Evolutionary conservation across 305 asterid species (phyloP).

Genomic region (Fraxinus dipetala): DNA sequence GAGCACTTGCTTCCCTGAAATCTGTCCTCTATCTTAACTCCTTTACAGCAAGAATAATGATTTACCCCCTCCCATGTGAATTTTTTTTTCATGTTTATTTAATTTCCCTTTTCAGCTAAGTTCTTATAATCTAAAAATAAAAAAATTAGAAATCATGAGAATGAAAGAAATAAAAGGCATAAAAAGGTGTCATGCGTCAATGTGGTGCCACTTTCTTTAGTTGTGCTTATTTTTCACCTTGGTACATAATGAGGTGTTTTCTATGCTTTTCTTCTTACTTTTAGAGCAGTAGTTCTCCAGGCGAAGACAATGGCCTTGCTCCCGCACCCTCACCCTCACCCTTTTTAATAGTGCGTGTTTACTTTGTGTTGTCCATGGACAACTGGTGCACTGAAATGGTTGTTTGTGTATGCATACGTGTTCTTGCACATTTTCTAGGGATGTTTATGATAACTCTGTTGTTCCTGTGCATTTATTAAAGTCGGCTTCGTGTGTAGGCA

Average conservation of each 20-base stretch:
- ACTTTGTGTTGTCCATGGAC: not conserved
- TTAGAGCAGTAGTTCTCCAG: not conserved
- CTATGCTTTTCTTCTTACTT: not conserved
- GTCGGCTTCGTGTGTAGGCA: not conserved
- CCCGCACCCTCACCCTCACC: not conserved
- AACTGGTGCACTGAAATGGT: not conserved
- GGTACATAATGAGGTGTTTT: not conserved
- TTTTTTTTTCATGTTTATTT: not conserved
- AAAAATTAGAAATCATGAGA: not conserved
- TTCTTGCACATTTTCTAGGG: not conserved
- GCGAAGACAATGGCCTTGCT: not conserved
- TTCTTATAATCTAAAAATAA: not conserved
- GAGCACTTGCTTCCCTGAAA: not conserved
- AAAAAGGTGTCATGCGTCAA: not conserved
- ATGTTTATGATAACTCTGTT: not conserved
- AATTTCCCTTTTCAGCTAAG: not conserved
- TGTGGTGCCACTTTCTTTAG: not conserved
- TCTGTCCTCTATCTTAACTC: not conserved
- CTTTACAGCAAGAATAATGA: not conserved
- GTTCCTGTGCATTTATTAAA: not conserved
- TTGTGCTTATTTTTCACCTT: not conserved
- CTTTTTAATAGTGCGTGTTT: not conserved
- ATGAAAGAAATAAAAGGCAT: not conserved
- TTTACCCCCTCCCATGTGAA: not conserved
- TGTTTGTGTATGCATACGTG: not conserved